Base-by-base conservation (phyloP, 139 green algal species). In the Tetraselmis striata region DNA sequence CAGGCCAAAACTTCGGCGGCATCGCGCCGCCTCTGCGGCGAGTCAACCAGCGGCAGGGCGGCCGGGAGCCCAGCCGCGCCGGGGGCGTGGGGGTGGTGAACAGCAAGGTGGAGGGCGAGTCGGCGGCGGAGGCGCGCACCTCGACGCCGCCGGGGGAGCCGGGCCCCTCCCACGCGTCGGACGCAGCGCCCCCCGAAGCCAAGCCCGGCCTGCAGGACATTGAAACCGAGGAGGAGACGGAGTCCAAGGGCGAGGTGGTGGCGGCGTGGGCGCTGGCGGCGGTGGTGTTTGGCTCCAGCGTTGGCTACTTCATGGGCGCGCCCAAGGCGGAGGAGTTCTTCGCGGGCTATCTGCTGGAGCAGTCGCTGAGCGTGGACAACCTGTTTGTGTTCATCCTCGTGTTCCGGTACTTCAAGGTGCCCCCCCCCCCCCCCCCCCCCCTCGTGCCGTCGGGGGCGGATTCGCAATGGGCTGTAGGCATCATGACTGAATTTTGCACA, bases 341-440 rank as follows among this genome's bases (percentile, higher is more conserved):
- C 86, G 94, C 95, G 26, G 96, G 96, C 0, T 99, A 99, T 86
- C 84, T 99, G 27, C 84, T 99, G 85, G 96, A 99, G 88, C 96
- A 99, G 89, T 94, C 83, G 30, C 84, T 99, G 30, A 95, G 90
- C 1, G 93, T 99, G 1, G 96, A 99, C 91, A 99, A 99, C 83
- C 88, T 99, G 29, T 98, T 99, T 89, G 96, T 99, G 22, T 99
- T 99, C 80, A 90, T 98, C 28, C 92, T 99, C 18, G 91, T 99
- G 0, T 99, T 99, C 87, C 30, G 84, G 23, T 92, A 92, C 82
- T 92, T 92, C 80, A 85, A 90, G 30, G 83, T 90, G 31, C 81
- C 84, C 11, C 1, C 84, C 2, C 11, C 32, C n/a, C n/a, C n/a
- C n/a, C n/a, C n/a, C n/a, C n/a, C n/a, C n/a, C n/a, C 2, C 2